Percentiles rank a stretch among this genome's conserved stretches.
These are phyloP conservation scores for Vicia faba DNA, from an alignment of 306 rosid species.

Conservation along the genomic window DNA sequence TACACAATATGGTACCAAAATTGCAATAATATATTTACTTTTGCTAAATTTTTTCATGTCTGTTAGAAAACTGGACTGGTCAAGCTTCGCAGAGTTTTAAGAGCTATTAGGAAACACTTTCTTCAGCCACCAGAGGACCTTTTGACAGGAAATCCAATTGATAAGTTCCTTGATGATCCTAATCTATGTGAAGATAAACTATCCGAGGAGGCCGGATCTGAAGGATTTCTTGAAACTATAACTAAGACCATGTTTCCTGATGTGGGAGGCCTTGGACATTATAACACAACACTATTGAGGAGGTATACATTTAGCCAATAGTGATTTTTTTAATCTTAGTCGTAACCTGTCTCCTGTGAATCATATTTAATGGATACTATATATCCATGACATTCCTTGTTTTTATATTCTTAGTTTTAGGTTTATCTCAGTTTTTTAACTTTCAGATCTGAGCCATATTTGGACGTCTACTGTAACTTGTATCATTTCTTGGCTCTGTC, in stretches of 20 bases:
- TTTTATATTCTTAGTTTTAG: constrained; percentile 32
- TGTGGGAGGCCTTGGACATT: constrained; percentile 70
- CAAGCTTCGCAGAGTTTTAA: constrained; percentile 90
- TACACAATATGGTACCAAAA: constrained; percentile 10
- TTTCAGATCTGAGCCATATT: constrained; percentile 89
- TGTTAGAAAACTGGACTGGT: constrained; percentile 86
- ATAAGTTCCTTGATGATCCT: constrained; percentile 85
- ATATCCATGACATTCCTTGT: constrained; percentile 36
- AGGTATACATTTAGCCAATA: constrained; percentile 53
- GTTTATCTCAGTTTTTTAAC: constrained; percentile 40
- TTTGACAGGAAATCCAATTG: constrained; percentile 82
- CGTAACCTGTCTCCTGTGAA: constrained; percentile 8
- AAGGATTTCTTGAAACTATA: constrained; percentile 83
- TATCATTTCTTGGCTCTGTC: constrained; percentile 91
- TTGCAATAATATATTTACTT: constrained; percentile 38
- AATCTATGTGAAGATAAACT: constrained; percentile 87
- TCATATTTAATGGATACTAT: constrained; percentile 24
- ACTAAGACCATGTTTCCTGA: constrained; percentile 70
- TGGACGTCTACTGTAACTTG: constrained; percentile 87
- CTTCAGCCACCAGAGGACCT: constrained; percentile 86
- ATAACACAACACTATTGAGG: constrained; percentile 57
- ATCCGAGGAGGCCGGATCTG: constrained; percentile 95
- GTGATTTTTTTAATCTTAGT: constrained; percentile 28
- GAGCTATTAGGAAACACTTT: constrained; percentile 94
- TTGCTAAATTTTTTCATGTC: constrained; percentile 35